Evolutionary conservation across 2,329 filamentous ascomycete genomes (phyloP).

Genomic region (Hortaea sp.): DNA sequence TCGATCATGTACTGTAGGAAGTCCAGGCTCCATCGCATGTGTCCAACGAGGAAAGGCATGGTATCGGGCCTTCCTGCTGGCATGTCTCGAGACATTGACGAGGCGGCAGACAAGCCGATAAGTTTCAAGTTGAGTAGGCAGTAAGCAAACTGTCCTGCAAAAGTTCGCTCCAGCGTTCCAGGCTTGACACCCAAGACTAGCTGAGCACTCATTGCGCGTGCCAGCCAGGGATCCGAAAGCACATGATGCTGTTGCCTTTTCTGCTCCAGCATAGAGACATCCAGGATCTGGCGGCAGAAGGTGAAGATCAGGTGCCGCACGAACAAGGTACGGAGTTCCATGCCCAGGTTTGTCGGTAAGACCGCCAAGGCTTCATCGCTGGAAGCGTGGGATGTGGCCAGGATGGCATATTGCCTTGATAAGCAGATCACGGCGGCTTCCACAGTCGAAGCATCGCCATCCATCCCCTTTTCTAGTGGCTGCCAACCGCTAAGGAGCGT

Average conservation of each 20-base stretch:
- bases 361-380: constrained; percentile 41
- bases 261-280: constrained; percentile 68
- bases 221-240: constrained; percentile 61
- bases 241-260: constrained; percentile 52
- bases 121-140: constrained; percentile 66
- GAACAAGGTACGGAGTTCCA: constrained; percentile 56
- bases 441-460: constrained; percentile 15
- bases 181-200: constrained; percentile 66
- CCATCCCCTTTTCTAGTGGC: constrained; percentile 16
- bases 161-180: constrained; percentile 47
- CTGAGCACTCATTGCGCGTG: constrained; percentile 68
- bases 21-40: constrained; percentile 69
- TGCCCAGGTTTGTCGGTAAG: constrained; percentile 32
- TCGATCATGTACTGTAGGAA: constrained; percentile 47
- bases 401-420: constrained; percentile 23
- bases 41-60: constrained; percentile 60
- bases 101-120: constrained; percentile 27
- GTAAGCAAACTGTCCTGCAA: constrained; percentile 66
- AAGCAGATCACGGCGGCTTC: constrained; percentile 24
- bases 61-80: constrained; percentile 45
- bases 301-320: constrained; percentile 48
- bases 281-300: constrained; percentile 43
- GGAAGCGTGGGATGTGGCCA: constrained; percentile 33
- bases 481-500: constrained; percentile 21
- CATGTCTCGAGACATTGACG: constrained; percentile 13